Evolutionary conservation across 805 yeast species (phyloP).

Genomic region (Yarrowia osloensis): DNA sequence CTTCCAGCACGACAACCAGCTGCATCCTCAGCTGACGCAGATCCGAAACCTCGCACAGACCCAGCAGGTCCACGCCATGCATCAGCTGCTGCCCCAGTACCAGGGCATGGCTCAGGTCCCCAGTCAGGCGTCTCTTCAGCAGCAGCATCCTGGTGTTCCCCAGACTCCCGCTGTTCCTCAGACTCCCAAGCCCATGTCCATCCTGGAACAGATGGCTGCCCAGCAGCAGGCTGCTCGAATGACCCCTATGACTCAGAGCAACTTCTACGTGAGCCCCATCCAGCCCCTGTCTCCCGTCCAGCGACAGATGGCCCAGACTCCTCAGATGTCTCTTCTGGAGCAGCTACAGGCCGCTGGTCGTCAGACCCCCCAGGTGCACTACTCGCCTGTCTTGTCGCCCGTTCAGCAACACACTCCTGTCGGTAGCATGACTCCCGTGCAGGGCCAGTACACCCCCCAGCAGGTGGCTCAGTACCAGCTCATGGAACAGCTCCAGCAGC

Average conservation of each 20-base stretch:
- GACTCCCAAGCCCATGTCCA: constrained; percentile 8
- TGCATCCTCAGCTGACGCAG: constrained; percentile 25
- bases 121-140: not conserved
- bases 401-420: constrained; percentile 18
- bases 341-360: constrained; percentile 12
- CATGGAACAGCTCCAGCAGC: constrained; percentile 19
- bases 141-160: constrained; percentile 9
- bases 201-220: constrained; percentile 9
- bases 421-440: constrained; percentile 6
- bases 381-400: constrained; percentile 11
- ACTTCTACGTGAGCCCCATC: constrained; percentile 8
- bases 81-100: constrained; percentile 27
- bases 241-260: constrained; percentile 16
- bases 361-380: constrained; percentile 11
- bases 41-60: constrained; percentile 21
- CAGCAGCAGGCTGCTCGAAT: constrained; percentile 25
- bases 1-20: constrained; percentile 12
- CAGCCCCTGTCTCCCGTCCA: constrained; percentile 22
- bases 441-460: constrained; percentile 8
- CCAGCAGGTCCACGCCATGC: constrained; percentile 20
- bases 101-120: constrained; percentile 14
- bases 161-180: constrained; percentile 9
- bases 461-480: constrained; percentile 13
- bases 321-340: constrained; percentile 12
- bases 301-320: constrained; percentile 27